Conservation (phyloP, 129 eudicot genomes). For the Flaveria sonorensis region DNA sequence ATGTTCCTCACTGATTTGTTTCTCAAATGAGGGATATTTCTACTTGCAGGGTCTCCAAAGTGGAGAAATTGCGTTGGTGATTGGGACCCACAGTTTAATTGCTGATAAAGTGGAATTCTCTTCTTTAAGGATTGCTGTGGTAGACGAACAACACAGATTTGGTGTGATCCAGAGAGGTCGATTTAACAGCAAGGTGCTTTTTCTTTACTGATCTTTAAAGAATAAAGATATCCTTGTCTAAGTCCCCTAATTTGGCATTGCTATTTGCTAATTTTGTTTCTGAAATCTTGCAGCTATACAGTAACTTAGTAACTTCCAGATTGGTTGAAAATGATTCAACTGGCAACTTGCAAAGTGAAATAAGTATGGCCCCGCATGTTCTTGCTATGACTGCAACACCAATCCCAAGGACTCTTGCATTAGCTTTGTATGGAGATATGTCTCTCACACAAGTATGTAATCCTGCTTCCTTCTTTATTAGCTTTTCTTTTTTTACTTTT, state of each 20-base stretch:
- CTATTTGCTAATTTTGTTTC: background rate
- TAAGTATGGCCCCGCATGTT: slow-evolving; percentile 90
- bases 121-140: slow-evolving; percentile 76
- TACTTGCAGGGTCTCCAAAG: slow-evolving; percentile 70
- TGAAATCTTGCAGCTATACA: slow-evolving; percentile 61
- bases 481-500: background rate
- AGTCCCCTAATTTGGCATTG: slow-evolving; percentile 2
- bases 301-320: slow-evolving; percentile 49
- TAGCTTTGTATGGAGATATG: slow-evolving; percentile 95
- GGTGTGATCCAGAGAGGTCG: slow-evolving; percentile 97
- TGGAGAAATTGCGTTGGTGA: slow-evolving; percentile 78
- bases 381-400: slow-evolving; percentile 99
- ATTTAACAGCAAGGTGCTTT: slow-evolving; percentile 82
- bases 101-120: slow-evolving; percentile 87
- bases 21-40: slow-evolving; percentile 1
- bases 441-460: slow-evolving; percentile 86
- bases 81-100: slow-evolving; percentile 93
- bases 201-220: slow-evolving; percentile 6
- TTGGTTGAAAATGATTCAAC: slow-evolving; percentile 40
- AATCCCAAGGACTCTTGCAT: slow-evolving; percentile 96
- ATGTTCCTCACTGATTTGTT: background rate
- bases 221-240: background rate
- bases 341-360: slow-evolving; percentile 46
- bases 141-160: slow-evolving; percentile 96
- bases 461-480: slow-evolving; percentile 11